These are phyloP conservation scores for Coemansia sp. DNA, from an alignment of 192 early-diverging fungal species.

Conservation along the genomic window DNA sequence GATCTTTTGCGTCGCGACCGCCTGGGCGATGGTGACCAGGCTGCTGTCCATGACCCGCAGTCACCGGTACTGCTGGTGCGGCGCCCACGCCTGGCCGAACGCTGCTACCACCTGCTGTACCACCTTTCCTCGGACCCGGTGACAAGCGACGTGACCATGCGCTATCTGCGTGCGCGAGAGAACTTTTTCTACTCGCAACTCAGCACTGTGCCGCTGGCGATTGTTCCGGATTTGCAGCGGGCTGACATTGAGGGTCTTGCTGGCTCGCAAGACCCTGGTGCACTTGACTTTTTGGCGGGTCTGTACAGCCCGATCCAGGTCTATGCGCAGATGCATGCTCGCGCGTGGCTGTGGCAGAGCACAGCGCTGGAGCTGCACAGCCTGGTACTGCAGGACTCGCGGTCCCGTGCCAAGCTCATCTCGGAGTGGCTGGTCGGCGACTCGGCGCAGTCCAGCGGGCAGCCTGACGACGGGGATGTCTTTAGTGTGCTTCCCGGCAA, in stretches of 20 bases:
- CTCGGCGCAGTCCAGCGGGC: slow-evolving; percentile 7
- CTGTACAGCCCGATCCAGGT: slow-evolving; percentile 19
- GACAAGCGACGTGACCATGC: slow-evolving; percentile 65
- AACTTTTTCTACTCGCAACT: slow-evolving; percentile 72
- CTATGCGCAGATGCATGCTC: slow-evolving; percentile 66
- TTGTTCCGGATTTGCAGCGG: slow-evolving; percentile 19
- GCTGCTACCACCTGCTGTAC: slow-evolving; percentile 85
- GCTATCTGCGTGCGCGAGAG: slow-evolving; percentile 72
- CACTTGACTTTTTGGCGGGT: no score
- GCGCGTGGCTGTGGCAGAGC: slow-evolving; percentile 84
- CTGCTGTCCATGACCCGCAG: slow-evolving; percentile 11
- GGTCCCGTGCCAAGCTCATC: slow-evolving; percentile 37
- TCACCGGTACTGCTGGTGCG: slow-evolving; percentile 49
- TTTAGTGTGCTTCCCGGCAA: slow-evolving; percentile 17
- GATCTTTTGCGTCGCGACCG: slow-evolving; percentile 53
- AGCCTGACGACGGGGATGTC: slow-evolving; percentile 4
- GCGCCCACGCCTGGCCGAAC: slow-evolving; percentile 78
- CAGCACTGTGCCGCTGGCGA: slow-evolving; percentile 15
- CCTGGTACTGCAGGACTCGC: slow-evolving; percentile 49
- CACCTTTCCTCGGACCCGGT: slow-evolving; percentile 64
- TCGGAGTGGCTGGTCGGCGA: slow-evolving; percentile 45
- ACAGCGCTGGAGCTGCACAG: slow-evolving; percentile 84
- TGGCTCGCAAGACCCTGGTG: background rate
- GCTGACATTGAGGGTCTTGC: background rate
- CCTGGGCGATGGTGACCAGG: slow-evolving; percentile 14